Percentiles rank a stretch among this genome's conserved stretches.
These are phyloP conservation scores for Lepiota brunneoincarnata DNA, from an alignment of 768 basidiomycete species.

Conservation along the genomic window DNA sequence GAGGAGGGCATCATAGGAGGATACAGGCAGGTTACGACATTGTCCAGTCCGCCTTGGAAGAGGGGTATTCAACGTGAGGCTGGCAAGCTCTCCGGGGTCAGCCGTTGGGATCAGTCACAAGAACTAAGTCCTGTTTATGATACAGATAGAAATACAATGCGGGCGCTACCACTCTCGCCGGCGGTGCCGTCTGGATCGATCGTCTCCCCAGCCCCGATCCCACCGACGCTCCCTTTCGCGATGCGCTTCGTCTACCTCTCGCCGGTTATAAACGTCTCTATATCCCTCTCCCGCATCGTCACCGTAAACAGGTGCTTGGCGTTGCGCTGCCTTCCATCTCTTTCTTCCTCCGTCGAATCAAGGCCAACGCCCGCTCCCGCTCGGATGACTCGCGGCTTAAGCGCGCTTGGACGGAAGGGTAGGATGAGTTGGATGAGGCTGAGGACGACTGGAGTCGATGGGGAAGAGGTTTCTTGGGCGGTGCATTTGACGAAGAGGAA, in stretches of 20 bases:
- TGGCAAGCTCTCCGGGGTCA: not conserved
- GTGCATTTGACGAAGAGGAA: conserved; percentile 20
- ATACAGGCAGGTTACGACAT: not conserved
- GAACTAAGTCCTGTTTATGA: too few species aligned
- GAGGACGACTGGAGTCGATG: conserved; percentile 18
- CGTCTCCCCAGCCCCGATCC: not conserved
- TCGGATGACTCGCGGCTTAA: conserved; percentile 73
- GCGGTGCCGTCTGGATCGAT: not conserved
- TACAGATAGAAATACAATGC: not conserved
- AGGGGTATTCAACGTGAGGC: not conserved
- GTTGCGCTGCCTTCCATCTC: conserved; percentile 66
- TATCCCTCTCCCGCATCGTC: conserved; percentile 46
- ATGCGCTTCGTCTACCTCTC: conserved; percentile 73
- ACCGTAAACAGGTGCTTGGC: conserved; percentile 64
- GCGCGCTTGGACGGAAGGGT: conserved; percentile 48
- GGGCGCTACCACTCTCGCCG: conserved; percentile 9
- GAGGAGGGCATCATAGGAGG: conserved; percentile 11
- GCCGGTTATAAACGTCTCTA: conserved; percentile 66
- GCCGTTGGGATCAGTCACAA: too few species aligned
- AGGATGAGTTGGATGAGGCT: conserved; percentile 8
- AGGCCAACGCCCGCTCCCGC: conserved; percentile 69
- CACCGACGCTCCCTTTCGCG: conserved; percentile 31
- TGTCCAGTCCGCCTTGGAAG: not conserved
- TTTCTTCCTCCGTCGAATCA: conserved; percentile 63
- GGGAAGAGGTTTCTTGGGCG: conserved; percentile 13